Percentiles rank a stretch among this genome's conserved stretches.
Conservation (phyloP, 2,329 filamentous ascomycete genomes). For the Xylaria sp. region DNA sequence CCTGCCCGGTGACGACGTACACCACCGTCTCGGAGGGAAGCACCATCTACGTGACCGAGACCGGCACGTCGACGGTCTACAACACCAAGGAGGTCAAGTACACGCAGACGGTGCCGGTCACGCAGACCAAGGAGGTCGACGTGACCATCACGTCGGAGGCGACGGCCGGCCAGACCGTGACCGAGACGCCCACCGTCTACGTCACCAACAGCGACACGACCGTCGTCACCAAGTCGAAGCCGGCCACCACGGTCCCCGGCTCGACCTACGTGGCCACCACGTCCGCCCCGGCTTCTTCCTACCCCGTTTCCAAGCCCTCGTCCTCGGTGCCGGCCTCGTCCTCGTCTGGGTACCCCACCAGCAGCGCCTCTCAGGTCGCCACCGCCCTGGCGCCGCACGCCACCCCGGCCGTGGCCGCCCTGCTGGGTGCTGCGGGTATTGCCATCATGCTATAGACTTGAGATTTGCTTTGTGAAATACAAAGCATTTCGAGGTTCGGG, state of each 20-base stretch:
- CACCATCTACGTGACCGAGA: slow-evolving; percentile 47
- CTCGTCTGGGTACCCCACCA: slow-evolving; percentile 11
- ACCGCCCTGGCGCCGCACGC: slow-evolving; percentile 22
- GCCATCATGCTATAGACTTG: slow-evolving; percentile 29
- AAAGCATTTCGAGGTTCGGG: background rate
- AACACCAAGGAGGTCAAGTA: slow-evolving; percentile 42
- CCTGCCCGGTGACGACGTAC: slow-evolving; percentile 44
- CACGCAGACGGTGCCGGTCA: slow-evolving; percentile 46
- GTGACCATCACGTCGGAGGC: slow-evolving; percentile 46
- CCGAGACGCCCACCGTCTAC: slow-evolving; percentile 38
- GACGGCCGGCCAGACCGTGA: slow-evolving; percentile 38
- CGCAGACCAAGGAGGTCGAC: slow-evolving; percentile 42
- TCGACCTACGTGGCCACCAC: slow-evolving; percentile 26
- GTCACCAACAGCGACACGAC: slow-evolving; percentile 38
- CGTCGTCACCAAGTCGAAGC: slow-evolving; percentile 36
- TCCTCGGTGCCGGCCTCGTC: slow-evolving; percentile 22
- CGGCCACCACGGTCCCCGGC: slow-evolving; percentile 25
- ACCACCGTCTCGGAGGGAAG: slow-evolving; percentile 47
- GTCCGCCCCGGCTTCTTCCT: background rate
- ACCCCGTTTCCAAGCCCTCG: background rate
- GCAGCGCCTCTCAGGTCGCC: slow-evolving; percentile 12
- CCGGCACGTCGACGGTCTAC: slow-evolving; percentile 45
- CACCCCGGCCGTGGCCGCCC: slow-evolving; percentile 29
- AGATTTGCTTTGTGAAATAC: slow-evolving; percentile 8
- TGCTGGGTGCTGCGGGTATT: slow-evolving; percentile 34